Evolutionary conservation across 345 rosid genomes (phyloP).

Genomic region (Rhodomyrtus tomentosa): DNA sequence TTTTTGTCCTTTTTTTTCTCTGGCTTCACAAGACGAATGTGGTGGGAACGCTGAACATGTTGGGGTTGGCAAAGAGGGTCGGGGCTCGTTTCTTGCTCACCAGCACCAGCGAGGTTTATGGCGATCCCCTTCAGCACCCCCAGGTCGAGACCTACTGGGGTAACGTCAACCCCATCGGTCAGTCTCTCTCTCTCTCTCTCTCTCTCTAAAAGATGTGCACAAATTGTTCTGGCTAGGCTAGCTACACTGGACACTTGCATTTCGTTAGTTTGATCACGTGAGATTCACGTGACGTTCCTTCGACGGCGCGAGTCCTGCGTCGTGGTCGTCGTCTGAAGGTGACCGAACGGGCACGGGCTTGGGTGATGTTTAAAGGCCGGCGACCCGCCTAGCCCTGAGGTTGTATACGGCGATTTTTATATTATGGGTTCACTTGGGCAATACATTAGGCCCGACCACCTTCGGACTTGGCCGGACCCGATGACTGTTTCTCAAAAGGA

Average conservation of each 20-base stretch:
- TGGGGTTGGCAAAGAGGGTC: slow-evolving; percentile 72
- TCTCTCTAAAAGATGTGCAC: neutral
- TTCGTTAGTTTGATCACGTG: neutral
- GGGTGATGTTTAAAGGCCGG: neutral
- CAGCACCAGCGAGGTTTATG: slow-evolving; percentile 95
- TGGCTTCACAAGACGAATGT: slow-evolving; percentile 64
- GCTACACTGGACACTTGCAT: no score
- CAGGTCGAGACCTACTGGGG: slow-evolving; percentile 90
- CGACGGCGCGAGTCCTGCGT: no score
- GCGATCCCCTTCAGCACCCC: slow-evolving; percentile 82
- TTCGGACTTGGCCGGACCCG: neutral
- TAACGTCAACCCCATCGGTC: slow-evolving; percentile 81
- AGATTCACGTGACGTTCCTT: neutral
- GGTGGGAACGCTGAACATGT: slow-evolving; percentile 74
- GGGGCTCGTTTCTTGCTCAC: slow-evolving; percentile 76
- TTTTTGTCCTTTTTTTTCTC: slow-evolving; percentile 12
- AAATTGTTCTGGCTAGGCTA: no score
- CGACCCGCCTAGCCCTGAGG: accelerated
- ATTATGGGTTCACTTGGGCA: neutral
- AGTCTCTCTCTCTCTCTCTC: neutral
- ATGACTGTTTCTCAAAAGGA: neutral
- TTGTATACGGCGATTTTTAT: neutral
- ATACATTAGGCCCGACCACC: neutral
- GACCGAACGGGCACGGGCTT: neutral
- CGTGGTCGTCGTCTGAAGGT: neutral